phyloP scores from a whole-genome alignment of 2,329 filamentous ascomycete genomes.

The Colletotrichum musae region DNA sequence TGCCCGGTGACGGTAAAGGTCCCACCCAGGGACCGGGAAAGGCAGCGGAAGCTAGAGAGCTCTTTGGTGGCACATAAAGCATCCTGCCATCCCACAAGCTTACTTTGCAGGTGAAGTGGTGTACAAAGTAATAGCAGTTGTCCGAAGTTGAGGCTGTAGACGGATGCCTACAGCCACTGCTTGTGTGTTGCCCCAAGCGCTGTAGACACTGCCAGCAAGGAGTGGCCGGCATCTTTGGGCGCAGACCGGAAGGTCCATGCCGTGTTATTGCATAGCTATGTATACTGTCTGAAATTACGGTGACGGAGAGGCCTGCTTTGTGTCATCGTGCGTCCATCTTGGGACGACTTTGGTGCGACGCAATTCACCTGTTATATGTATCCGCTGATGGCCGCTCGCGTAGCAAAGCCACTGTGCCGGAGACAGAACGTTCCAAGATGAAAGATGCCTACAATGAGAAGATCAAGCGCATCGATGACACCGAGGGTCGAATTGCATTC shows the following conservation, averaged over 20 bases:
- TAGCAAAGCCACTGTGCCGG: not conserved
- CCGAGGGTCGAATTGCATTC: too few relatives aligned
- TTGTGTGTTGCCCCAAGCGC: constrained; percentile 3
- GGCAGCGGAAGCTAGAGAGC: not conserved
- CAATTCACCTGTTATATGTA: not conserved
- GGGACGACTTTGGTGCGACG: not conserved
- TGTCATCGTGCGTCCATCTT: constrained; percentile 1
- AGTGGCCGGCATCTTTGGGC: not conserved
- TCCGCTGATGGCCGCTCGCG: not conserved
- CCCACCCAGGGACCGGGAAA: not conserved
- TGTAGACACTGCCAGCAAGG: not conserved
- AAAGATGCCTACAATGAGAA: too few relatives aligned
- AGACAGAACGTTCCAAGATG: not conserved
- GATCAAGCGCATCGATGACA: too few relatives aligned
- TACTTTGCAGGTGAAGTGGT: too few relatives aligned
- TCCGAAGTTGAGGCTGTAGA: too few relatives aligned
- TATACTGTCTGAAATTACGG: constrained; percentile 10
- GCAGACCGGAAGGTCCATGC: constrained; percentile 4
- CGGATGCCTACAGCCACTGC: too few relatives aligned
- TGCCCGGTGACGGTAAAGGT: not conserved
- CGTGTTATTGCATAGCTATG: constrained; percentile 5
- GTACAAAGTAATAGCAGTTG: too few relatives aligned
- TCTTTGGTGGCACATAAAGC: too few relatives aligned
- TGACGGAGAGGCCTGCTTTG: not conserved
- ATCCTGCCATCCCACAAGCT: too few relatives aligned